A percentile compares a stretch with the other conserved stretches of the same genome.
phyloP scores from a whole-genome alignment of 306 rosid genomes.

The Styphnolobium japonicum region DNA sequence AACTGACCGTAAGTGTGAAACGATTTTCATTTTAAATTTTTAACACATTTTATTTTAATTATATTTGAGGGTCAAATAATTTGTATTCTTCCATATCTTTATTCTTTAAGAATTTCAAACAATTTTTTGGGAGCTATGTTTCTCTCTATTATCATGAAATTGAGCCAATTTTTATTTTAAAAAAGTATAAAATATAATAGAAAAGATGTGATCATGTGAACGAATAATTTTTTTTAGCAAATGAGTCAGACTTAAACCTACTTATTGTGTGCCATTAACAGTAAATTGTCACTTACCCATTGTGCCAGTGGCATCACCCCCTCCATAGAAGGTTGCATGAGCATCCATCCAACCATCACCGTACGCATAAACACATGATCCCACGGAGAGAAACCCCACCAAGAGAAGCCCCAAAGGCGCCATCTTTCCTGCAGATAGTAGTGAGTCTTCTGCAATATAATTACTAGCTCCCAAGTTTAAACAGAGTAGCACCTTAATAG shows the following conservation, averaged over 20 bases:
- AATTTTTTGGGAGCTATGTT: too few species aligned
- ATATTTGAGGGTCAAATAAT: too few species aligned
- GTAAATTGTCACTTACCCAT: constrained; percentile 49
- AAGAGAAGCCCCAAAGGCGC: constrained; percentile 31
- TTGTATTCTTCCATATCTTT: too few species aligned
- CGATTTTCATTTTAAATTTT: too few species aligned
- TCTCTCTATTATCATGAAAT: too few species aligned
- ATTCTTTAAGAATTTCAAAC: too few species aligned
- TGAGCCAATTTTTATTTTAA: too few species aligned
- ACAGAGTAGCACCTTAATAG: neutral
- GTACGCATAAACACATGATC: constrained; percentile 28
- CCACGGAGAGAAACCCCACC: constrained; percentile 38
- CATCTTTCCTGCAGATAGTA: constrained; percentile 37
- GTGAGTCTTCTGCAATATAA: neutral
- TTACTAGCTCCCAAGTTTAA: neutral
- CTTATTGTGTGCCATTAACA: neutral
- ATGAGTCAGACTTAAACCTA: neutral
- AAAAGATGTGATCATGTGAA: too few species aligned
- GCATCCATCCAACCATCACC: constrained; percentile 54
- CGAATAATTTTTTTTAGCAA: neutral
- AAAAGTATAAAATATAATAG: too few species aligned
- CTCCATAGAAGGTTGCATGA: constrained; percentile 83
- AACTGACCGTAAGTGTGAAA: too few species aligned
- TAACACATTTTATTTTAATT: too few species aligned
- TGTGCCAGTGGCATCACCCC: constrained; percentile 82